Conservation (phyloP, 164 flowering plant genomes). For the Nymphaea thermarum region DNA sequence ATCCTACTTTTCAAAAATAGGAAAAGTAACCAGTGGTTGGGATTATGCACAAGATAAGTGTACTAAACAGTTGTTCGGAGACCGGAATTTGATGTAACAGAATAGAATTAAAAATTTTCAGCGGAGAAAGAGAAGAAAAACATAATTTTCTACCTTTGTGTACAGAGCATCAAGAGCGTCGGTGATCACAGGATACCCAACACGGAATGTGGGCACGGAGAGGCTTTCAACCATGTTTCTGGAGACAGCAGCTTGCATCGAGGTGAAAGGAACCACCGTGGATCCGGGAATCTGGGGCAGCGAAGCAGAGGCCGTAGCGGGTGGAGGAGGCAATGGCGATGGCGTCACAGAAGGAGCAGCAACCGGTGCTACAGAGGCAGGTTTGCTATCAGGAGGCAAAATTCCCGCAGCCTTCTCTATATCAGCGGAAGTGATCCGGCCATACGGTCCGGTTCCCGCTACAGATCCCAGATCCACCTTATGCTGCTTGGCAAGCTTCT, state of each 20-base stretch:
- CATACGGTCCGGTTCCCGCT: conserved; percentile 70
- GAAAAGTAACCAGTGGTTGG: no score
- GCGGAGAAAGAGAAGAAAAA: background rate
- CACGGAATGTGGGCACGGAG: conserved; percentile 76
- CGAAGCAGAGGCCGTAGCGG: conserved; percentile 12
- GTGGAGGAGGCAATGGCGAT: conserved; percentile 15
- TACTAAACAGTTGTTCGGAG: background rate
- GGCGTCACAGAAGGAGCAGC: conserved; percentile 14
- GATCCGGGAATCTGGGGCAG: conserved; percentile 43
- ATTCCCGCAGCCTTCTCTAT: conserved; percentile 80
- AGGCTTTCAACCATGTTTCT: conserved; percentile 91
- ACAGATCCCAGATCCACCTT: conserved; percentile 59
- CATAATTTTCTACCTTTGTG: conserved; percentile 40
- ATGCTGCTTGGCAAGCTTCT: conserved; percentile 89
- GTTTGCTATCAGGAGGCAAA: conserved; percentile 13
- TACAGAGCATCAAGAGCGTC: conserved; percentile 79
- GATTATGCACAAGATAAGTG: no score
- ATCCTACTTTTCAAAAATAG: no score
- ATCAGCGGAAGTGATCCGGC: conserved; percentile 71
- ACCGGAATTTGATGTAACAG: background rate
- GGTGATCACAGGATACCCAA: conserved; percentile 73
- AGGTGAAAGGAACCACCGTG: conserved; percentile 55
- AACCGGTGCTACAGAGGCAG: conserved; percentile 10
- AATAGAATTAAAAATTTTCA: no score
- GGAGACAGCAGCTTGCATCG: conserved; percentile 83